These are phyloP conservation scores for Yamadazyma nakazawae DNA, from an alignment of 805 yeast species.

Conservation along the genomic window DNA sequence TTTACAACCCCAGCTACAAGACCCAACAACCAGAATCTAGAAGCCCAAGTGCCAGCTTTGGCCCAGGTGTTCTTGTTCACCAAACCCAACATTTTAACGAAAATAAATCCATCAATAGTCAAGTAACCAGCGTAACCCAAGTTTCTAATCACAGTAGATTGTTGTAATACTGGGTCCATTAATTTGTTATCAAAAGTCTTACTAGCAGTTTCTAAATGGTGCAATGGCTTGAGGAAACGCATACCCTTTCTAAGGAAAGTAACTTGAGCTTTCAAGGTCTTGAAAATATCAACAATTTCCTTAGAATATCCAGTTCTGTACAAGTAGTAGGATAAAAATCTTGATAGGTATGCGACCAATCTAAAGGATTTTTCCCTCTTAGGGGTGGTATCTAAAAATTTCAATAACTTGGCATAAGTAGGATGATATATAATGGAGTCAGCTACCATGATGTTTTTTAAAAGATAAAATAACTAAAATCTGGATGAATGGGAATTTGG, in stretches of 20 bases:
- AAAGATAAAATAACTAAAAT: neutral
- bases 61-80: conserved; percentile 45
- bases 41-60: conserved; percentile 54
- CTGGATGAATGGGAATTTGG: conserved; percentile 2
- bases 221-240: conserved; percentile 79
- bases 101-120: conserved; percentile 58
- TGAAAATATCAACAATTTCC: conserved; percentile 47
- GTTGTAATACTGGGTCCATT: conserved; percentile 54
- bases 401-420: conserved; percentile 55
- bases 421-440: conserved; percentile 77
- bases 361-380: conserved; percentile 83
- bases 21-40: conserved; percentile 76
- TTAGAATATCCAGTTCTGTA: conserved; percentile 52
- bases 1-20: conserved; percentile 60
- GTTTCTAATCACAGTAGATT: conserved; percentile 53
- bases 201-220: conserved; percentile 66
- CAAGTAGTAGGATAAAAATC: conserved; percentile 65
- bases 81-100: conserved; percentile 58
- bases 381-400: conserved; percentile 60
- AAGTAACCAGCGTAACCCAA: conserved; percentile 62
- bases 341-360: conserved; percentile 72
- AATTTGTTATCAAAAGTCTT: conserved; percentile 68
- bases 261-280: conserved; percentile 57
- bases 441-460: conserved; percentile 13
- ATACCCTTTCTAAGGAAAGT: conserved; percentile 76